Conservation (phyloP, 1,284 basidiomycete genomes). For the Neotropicomus parvogracilis region DNA sequence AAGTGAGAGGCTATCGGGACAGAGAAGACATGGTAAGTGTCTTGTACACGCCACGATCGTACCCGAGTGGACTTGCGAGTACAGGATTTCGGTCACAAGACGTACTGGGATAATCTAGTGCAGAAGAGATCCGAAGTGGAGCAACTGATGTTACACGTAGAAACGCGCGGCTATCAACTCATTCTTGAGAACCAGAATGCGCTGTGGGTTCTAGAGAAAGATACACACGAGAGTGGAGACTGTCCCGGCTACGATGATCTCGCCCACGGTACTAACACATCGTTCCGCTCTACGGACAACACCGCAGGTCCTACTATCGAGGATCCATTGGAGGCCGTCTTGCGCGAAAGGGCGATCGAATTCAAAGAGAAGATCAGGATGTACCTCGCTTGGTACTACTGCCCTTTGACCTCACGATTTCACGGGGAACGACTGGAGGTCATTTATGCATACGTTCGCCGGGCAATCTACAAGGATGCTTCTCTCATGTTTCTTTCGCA, state of each 20-base stretch:
- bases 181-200: slow-evolving; percentile 33
- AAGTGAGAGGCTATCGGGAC: background rate
- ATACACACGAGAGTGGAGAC: slow-evolving; percentile 14
- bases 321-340: slow-evolving; percentile 34
- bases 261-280: slow-evolving; percentile 3
- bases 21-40: slow-evolving; percentile 25
- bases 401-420: slow-evolving; percentile 28
- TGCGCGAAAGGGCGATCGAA: slow-evolving; percentile 30
- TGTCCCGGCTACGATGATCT: slow-evolving; percentile 27
- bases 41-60: background rate
- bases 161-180: slow-evolving; percentile 33
- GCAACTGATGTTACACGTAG: slow-evolving; percentile 27
- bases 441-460: slow-evolving; percentile 35
- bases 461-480: slow-evolving; percentile 35
- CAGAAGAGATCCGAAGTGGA: slow-evolving; percentile 31
- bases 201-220: slow-evolving; percentile 33
- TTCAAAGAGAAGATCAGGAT: slow-evolving; percentile 33
- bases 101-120: slow-evolving; percentile 33
- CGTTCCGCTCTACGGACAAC: slow-evolving; percentile 15
- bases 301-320: slow-evolving; percentile 21
- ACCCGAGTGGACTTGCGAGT: background rate
- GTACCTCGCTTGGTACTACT: slow-evolving; percentile 32
- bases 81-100: slow-evolving; percentile 37
- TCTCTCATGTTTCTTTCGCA: slow-evolving; percentile 36
- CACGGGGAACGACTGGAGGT: slow-evolving; percentile 32